Percentiles rank a stretch among this genome's conserved stretches.
These are phyloP conservation scores for Cystoisospora suis DNA, from an alignment of 169 alveolate species.

Conservation along the genomic window DNA sequence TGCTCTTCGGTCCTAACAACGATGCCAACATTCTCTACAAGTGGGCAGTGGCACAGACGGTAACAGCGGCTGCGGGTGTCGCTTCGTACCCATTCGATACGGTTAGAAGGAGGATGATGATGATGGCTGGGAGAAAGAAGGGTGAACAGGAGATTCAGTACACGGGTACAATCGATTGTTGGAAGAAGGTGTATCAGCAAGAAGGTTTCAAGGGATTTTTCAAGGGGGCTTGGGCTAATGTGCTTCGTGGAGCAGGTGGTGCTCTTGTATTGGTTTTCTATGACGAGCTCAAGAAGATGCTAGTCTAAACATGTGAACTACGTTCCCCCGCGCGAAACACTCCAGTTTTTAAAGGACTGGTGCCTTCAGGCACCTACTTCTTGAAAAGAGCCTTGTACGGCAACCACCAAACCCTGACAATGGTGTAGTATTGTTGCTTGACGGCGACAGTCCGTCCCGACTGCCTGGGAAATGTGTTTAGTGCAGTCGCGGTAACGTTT, in stretches of 20 bases:
- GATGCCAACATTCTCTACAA: conserved; percentile 84
- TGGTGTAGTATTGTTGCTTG: too few species aligned
- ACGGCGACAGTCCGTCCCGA: too few species aligned
- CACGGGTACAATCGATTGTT: conserved; percentile 93
- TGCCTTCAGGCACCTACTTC: too few species aligned
- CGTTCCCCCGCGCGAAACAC: too few species aligned
- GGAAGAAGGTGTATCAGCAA: conserved; percentile 84
- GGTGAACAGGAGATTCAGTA: conserved; percentile 83
- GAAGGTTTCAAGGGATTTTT: conserved; percentile 92
- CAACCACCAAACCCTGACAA: too few species aligned
- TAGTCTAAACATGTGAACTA: conserved; percentile 20
- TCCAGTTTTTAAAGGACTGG: too few species aligned
- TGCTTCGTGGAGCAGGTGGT: conserved; percentile 97
- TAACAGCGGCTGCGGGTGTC: conserved; percentile 94
- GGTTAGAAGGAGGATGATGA: conserved; percentile 91
- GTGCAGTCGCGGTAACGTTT: too few species aligned
- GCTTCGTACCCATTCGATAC: conserved; percentile 98
- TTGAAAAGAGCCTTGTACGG: too few species aligned
- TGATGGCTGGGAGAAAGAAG: conserved; percentile 96
- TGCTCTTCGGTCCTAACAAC: conserved; percentile 83
- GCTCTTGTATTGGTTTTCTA: conserved; percentile 97
- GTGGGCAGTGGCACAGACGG: conserved; percentile 92
- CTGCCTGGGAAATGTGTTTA: too few species aligned
- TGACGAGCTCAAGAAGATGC: conserved; percentile 88
- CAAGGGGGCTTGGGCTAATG: conserved; percentile 95